Base-by-base conservation (phyloP, 805 yeast species). In the Candida yuanshanica region DNA sequence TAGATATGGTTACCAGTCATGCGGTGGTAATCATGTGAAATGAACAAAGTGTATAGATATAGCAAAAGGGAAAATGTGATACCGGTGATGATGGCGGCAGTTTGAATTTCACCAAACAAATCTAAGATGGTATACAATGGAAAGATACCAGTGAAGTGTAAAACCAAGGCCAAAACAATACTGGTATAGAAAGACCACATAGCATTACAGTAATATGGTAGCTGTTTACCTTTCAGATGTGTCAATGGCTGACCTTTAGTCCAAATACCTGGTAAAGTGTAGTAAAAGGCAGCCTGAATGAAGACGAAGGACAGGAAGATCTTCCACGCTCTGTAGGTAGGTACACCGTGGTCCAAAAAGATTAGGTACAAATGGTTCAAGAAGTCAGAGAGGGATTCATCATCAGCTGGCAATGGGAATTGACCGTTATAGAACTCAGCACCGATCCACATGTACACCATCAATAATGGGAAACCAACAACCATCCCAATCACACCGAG, bases 381-480 rank as follows among this genome's bases (percentile, higher is more conserved):
- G 54, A 77, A 88, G 25, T 71, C 71, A 9, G 16, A 23, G 37
- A 55, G 41, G 7, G 74, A 53, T 62, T 83, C 78, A 37, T 67
- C 79, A 4, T 60, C 70, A 0, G 60, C 58, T 4, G 96, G 96
- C 62, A 71, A 65, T 20, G 95, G 88, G 22, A 86, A 72, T 37
- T 67, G 56, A 2, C 96, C 96, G 48, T 68, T 68, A 64, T 88
- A 87, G 62, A 83, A 89, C 47, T 77, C 75, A 38, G 93, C 91
- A 55, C 88, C 75, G 41, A 91, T 80, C 95, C 96, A 91, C 93
- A 93, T 83, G 66, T 93, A 93, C 73, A 83, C 87, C 99, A 93
- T 93, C 57, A 93, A 70, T 36, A 82, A 58, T 7, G 99, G 99
- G 68, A 93, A 93, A 4, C 95, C 95, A 35, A 77, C 59, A 81